Evolutionary conservation across 352 stramenopile species (phyloP), one percentile per base, ranked within the genome.

Genomic region (Phytophthora crassamura): DNA sequence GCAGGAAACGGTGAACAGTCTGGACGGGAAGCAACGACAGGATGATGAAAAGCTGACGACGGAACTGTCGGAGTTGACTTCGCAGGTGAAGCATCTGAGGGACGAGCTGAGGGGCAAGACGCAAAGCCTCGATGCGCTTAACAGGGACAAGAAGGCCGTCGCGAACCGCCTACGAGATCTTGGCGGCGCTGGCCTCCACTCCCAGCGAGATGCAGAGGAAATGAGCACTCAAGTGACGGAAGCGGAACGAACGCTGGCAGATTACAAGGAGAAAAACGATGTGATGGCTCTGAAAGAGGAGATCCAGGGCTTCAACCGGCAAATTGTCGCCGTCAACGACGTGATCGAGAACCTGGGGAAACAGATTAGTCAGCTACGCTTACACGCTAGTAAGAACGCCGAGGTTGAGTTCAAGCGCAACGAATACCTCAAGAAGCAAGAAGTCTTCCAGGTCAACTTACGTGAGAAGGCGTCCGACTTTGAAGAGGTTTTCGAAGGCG

Each of bases 341-440:
- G 73, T 84, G 18, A 69, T 87, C 30, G 68, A 65, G 0, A 39
- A 72, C 25, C 64, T 96, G 28, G 68, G 84, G 11, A 47, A 75
- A 18, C 73, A 90, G 47, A 62, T 96, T n/a, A 69, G 66, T 5
- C 48, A 84, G n/a, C 55, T 95, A 16, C 79, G 82, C 12, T 15
- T 50, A 1, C 74, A 85, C 35, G 81, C 90, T 38, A 35, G 49
- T n/a, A 72, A 90, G 14, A 64, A 88, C 22, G 62, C 84, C 4
- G 39, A 67, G 20, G 33, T 94, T 16, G 72, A 93, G n/a, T 39
- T 83, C 11, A 88, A 76, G 38, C 73, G 71, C 6, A 67, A 66
- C 30, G 77, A 83, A 11, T 64, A 78, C 34, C 75, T 57, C 6
- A 75, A 67, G 3, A 86, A 88, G 53, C 59, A 80, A 15, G 74